Base-by-base conservation (phyloP, 2,329 filamentous ascomycete genomes). In the Clarireedia monteithiana region DNA sequence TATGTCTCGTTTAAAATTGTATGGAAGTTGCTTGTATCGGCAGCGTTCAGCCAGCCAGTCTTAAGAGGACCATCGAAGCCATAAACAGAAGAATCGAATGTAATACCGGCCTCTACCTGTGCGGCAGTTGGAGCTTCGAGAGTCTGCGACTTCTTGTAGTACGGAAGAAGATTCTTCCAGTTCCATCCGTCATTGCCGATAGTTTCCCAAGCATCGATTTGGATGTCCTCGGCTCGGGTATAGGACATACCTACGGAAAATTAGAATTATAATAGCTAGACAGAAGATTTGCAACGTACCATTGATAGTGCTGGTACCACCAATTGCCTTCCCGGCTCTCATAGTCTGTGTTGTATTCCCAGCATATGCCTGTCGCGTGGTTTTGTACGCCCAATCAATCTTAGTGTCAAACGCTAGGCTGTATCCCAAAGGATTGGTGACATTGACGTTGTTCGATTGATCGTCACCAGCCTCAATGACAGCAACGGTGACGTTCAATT, bases 221-320 rank as follows among this genome's bases (percentile, higher is more conserved):
- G 70, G 12, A 62, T 61, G 5, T 60, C 61, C 39, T 71, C 65
- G 4, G 70, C 67, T 9, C 71, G 68, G 5, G 66, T 66, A 53
- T 73, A 73, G 0, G 68, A 64, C 68, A 70, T 71, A 34, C 71
- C 71, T 72, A 34, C 2, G 9, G 50, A 46, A 26, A 39, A 15
- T 55, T 50, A 44, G 36, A 42, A 17, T 20, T 17, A 15, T 36
- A 20, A 14, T 4, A 50, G 20, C 5, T 3, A 68, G 5, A 67
- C 65, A 1, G 71, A 59, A 1, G 62, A 55, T 42, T 66, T 64
- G 23, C 60, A 69, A 67, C 17, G 68, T 54, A 58, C 58, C 59
- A 62, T 76, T 76, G 53, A 76, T 74, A 9, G 68, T 65, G 15
- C 70, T 73, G 3, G 72, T 72, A 5, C 73, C 75, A 45, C 72